Base-by-base conservation (phyloP, 2,329 filamentous ascomycete genomes). In the Ascochyta rabiei region DNA sequence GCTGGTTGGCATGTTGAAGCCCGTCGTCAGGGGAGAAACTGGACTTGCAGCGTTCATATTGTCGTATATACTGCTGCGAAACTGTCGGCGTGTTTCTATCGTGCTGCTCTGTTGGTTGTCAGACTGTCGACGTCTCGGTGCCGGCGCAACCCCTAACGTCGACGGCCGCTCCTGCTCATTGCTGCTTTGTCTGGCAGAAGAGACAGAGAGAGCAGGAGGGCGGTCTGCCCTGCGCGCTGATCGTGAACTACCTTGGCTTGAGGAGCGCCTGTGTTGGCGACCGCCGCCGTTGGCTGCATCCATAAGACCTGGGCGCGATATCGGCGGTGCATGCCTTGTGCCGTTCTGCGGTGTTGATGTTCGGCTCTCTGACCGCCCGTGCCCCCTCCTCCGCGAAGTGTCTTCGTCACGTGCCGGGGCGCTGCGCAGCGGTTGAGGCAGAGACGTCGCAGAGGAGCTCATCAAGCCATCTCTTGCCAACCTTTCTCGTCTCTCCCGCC, bases 161-260 rank as follows among this genome's bases (percentile, higher is more conserved):
- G 66, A 60, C 8, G 74, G 71, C 9, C 71, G 62, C 16, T 75
- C 68, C 16, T 74, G 74, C 66, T 92, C 89, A 2, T 84, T 82
- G 19, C 83, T 79, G 12, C 84, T 82, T 37, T 82, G 81, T 46
- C 80, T 65, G 10, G 48, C 51, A 13, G 71, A 68, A n/a, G 67
- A 53, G n/a, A 64, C 58, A 6, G 59, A 48, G 12, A 68, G 53
- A 34, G 65, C 57, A 37, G 62, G 44, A 38, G 68, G 69, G 38
- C 53, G 73, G 56, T 67, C 70, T 48, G 50, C 72, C 67, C 74
- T 65, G 21, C 70, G 67, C 24, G 68, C 58, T 26, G 72, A 74
- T 34, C 71, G 64, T n/a, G 71, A 71, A 55, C 82, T 81, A 21
- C 80, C 60, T 77, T 77, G 64, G 68, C 78, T 73, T 59, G 81